A percentile compares a stretch with the other conserved stretches of the same genome.
phyloP scores from a whole-genome alignment of 2,329 filamentous ascomycete species.

The Myriangium duriaei region DNA sequence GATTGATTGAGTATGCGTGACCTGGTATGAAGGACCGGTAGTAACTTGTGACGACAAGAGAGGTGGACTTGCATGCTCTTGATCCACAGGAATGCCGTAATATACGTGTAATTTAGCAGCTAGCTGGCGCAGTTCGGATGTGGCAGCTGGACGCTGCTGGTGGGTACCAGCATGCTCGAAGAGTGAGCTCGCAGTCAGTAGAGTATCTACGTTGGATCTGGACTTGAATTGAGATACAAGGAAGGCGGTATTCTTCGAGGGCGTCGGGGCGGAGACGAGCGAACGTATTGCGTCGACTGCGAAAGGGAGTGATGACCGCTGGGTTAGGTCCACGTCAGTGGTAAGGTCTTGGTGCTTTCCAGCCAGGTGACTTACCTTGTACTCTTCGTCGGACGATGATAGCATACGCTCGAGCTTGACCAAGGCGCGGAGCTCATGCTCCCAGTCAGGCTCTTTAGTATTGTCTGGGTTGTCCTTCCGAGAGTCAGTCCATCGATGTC shows the following conservation, averaged over 20 bases:
- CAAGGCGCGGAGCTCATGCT: conserved; percentile 23
- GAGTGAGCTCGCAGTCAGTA: conserved; percentile 53
- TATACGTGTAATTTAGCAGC: conserved; percentile 56
- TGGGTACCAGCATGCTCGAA: conserved; percentile 44
- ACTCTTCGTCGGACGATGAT: conserved; percentile 25
- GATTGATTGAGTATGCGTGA: not conserved
- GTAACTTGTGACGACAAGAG: not conserved
- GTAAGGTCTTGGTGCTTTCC: too few species aligned
- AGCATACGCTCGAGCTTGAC: conserved; percentile 34
- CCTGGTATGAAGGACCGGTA: not conserved
- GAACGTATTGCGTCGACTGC: conserved; percentile 16
- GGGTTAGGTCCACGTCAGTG: not conserved
- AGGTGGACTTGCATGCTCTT: conserved; percentile 1
- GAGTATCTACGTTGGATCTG: conserved; percentile 42
- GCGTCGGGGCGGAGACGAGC: conserved; percentile 16
- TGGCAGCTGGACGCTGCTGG: conserved; percentile 27
- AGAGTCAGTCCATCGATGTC: conserved; percentile 4
- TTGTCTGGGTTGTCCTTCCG: conserved; percentile 8
- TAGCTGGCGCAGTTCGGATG: conserved; percentile 42
- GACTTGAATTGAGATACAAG: conserved; percentile 30
- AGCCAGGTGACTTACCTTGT: conserved; percentile 25
- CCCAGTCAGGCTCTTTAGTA: conserved; percentile 23
- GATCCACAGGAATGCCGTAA: conserved; percentile 45
- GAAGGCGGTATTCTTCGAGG: conserved; percentile 34
- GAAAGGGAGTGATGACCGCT: conserved; percentile 24